These are phyloP conservation scores for Sonneratia alba DNA, from an alignment of 345 rosid species.

Conservation along the genomic window DNA sequence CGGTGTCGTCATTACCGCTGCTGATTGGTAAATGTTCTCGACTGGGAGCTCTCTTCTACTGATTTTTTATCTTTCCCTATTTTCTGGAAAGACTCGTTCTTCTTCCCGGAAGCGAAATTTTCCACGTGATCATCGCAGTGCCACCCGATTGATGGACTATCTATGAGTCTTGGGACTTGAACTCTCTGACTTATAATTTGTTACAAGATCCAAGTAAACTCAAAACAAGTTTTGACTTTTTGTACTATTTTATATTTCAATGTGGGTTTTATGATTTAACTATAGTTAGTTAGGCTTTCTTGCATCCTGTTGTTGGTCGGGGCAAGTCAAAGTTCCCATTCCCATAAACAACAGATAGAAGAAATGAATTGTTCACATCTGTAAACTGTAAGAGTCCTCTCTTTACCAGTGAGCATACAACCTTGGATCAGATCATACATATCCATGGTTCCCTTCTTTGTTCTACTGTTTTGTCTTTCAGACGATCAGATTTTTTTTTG, in stretches of 20 bases:
- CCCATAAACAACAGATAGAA: too few species aligned
- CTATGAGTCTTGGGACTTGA: neutral
- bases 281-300: neutral
- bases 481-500: neutral
- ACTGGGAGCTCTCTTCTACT: too few species aligned
- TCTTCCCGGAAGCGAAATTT: neutral
- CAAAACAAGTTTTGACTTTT: neutral
- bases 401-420: neutral
- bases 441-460: neutral
- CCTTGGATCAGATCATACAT: neutral
- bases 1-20: slow-evolving; percentile 18
- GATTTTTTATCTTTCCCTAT: neutral
- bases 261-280: neutral
- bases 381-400: too few species aligned
- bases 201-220: neutral
- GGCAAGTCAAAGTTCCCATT: neutral
- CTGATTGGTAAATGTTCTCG: slow-evolving; percentile 14
- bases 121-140: too few species aligned
- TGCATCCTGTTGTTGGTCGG: neutral
- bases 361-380: too few species aligned
- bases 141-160: neutral
- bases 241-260: neutral
- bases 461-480: too few species aligned
- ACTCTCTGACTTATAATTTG: neutral
- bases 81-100: neutral